Evolutionary conservation across 2,329 filamentous ascomycete genomes (phyloP).

Genomic region (Geosmithia flava): DNA sequence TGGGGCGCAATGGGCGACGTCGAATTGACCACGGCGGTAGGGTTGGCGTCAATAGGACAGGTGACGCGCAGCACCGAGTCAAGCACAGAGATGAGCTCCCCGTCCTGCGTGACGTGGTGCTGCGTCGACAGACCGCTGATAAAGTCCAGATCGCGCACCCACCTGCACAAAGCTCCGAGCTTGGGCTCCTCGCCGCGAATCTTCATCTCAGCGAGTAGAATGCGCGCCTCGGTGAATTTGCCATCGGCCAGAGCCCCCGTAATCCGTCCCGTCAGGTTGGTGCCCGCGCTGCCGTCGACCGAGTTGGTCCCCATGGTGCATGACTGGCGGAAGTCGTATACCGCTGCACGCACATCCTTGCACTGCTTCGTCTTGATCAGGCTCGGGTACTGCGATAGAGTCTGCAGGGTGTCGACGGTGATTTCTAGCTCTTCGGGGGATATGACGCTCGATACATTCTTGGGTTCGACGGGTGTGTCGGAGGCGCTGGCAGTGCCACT

Average conservation of each 20-base stretch:
- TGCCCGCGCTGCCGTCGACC: constrained; percentile 22
- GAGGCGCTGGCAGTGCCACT: constrained; percentile 7
- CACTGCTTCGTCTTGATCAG: constrained; percentile 58
- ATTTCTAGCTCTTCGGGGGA: constrained; percentile 56
- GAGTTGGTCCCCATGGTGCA: constrained; percentile 46
- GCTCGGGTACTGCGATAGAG: constrained; percentile 43
- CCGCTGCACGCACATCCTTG: constrained; percentile 52
- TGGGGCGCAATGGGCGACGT: constrained; percentile 42
- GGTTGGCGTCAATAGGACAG: constrained; percentile 43
- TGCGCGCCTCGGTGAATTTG: constrained; percentile 51
- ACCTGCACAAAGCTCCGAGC: constrained; percentile 56
- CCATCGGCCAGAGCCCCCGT: constrained; percentile 53
- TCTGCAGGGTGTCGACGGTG: constrained; percentile 49
- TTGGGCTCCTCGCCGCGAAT: constrained; percentile 54
- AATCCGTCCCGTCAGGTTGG: constrained; percentile 54
- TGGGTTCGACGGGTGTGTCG: constrained; percentile 32
- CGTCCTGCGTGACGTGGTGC: constrained; percentile 24
- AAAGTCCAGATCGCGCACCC: constrained; percentile 60
- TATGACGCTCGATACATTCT: constrained; percentile 38
- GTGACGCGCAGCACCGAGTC: constrained; percentile 53
- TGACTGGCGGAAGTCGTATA: constrained; percentile 57
- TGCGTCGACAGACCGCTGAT: constrained; percentile 52
- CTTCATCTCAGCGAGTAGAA: constrained; percentile 58
- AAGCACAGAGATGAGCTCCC: constrained; percentile 45
- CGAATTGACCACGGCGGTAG: constrained; percentile 9